Evolutionary conservation across 2,329 filamentous ascomycete genomes (phyloP), one percentile per base, ranked within the genome.

Genomic region (Talaromyces sp.): DNA sequence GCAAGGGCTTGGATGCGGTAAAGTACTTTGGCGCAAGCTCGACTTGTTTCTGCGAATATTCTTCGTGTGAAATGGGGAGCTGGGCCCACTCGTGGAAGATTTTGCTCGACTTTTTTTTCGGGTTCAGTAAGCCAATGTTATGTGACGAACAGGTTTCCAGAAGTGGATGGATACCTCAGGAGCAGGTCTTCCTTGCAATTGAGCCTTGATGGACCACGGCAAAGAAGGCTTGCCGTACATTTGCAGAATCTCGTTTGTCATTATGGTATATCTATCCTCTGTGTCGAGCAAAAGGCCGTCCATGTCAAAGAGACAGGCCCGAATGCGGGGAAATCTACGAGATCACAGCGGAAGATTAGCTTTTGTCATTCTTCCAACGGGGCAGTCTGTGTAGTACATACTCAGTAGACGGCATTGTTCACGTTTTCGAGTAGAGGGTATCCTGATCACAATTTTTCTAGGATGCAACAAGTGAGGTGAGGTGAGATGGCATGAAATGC

Each of bases 241-340:
- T 61, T 83, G 81, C 44, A 99, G 87, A 42, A 98, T 85, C 28
- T 86, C 81, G 78, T 99, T 97, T 64, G 92, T 89, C 76, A 90
- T 89, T 30, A 85, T 74, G 0, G 92, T 95, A 81, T 98, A 98
- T 62, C 87, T 81, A 72, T 98, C 95, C 81, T 98, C 95, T 36
- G 91, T 92, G 77, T 98, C 88, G 73, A 99, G 90, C 23, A 99
- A 86, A 40, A 99, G 88, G 64, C 95, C 95, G 77, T 99, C 95
- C 93, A 98, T 97, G 81, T 99, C 95, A 76, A 99, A 98, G 66
- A 99, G 88, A 77, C 93, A 97, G 68, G 94, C 95, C 68, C 92
- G 86, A 63, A 98, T 83, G 54, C 89, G 87, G 23, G 91, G 89
- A 75, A 92, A 88, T 73, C 89, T 62, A 31, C 16, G 10, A 50